These are phyloP conservation scores for Neonectria magnoliae DNA, from an alignment of 2,329 filamentous ascomycete species.

Conservation along the genomic window DNA sequence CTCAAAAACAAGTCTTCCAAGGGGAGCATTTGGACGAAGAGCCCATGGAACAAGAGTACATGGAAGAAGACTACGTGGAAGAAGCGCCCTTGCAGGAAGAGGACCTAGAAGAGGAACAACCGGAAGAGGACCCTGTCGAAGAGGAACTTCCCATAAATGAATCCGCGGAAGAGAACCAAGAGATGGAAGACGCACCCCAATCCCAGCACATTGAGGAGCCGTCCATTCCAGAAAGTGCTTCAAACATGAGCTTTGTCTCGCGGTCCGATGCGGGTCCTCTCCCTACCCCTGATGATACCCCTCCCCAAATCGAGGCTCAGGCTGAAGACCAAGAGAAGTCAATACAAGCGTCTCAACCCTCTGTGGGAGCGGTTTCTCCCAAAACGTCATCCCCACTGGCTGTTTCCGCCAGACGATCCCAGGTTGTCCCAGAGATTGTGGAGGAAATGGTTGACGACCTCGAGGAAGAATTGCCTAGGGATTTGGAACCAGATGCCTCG, in stretches of 20 bases:
- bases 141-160: constrained; percentile 11
- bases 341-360: constrained; percentile 24
- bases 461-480: constrained; percentile 23
- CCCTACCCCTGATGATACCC: constrained; percentile 64
- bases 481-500: constrained; percentile 21
- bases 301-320: constrained; percentile 48
- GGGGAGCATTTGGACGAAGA: not conserved
- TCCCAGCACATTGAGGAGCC: constrained; percentile 13
- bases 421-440: constrained; percentile 19
- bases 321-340: constrained; percentile 36
- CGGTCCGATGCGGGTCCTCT: constrained; percentile 56
- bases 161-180: constrained; percentile 19
- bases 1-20: not conserved
- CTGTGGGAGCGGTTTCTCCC: constrained; percentile 16
- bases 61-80: constrained; percentile 28
- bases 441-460: constrained; percentile 30
- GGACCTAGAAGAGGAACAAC: not conserved
- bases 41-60: constrained; percentile 5
- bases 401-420: constrained; percentile 9
- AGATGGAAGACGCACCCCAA: constrained; percentile 16
- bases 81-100: constrained; percentile 13
- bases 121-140: constrained; percentile 1
- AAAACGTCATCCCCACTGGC: constrained; percentile 16
- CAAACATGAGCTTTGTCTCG: constrained; percentile 46
- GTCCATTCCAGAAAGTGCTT: constrained; percentile 29